Base-by-base conservation (phyloP, 2,329 filamentous ascomycete species). In the Bipolaris bicolor region DNA sequence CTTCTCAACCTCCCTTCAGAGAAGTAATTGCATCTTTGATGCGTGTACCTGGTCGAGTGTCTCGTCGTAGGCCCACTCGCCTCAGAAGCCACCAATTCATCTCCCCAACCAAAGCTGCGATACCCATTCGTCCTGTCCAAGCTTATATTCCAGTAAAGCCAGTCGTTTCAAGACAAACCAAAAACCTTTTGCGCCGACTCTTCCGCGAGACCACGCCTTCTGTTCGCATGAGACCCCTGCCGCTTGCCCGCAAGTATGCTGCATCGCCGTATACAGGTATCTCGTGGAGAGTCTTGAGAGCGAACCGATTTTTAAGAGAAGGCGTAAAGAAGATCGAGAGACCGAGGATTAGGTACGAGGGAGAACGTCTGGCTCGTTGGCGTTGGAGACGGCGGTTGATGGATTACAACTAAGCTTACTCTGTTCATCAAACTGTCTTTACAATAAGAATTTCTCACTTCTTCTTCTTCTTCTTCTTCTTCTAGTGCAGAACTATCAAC, bases 231-330 rank as follows among this genome's bases (percentile, higher is more conserved):
- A 34, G 39, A 9, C 59, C 52, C 2, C 13, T 50, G 11, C 49
- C 49, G 5, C 29, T 56, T 34, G 36, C 55, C 18, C 52, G 52
- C 22, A 57, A 24, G 36, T 52, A 50, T 34, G 52, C 29, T 39
- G 56, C 52, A 11, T 55, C 13, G 24, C 45, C 53, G 5, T 59
- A 61, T 18, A 20, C 22, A 15, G 29, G 40, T 10, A 43, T 54
- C n/a, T 22, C 31, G n/a, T 36, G 16, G 22, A 50, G 33, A 13
- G 59, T 33, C 6, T 36, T 36, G 15, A 51, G 49, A 53, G 50
- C 49, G 1, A 60, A 53, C 33, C 53, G 53, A n/a, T 62, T 49
- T 7, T 11, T 18, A 10, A 47, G 50, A 18, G 47, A 60, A 29
- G 60, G 60, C 16, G 31, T 45, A 1, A 47, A 46, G 20, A 54